Evolutionary conservation across 2,329 filamentous ascomycete species (phyloP).

Genomic region (Verticillium klebahnii): DNA sequence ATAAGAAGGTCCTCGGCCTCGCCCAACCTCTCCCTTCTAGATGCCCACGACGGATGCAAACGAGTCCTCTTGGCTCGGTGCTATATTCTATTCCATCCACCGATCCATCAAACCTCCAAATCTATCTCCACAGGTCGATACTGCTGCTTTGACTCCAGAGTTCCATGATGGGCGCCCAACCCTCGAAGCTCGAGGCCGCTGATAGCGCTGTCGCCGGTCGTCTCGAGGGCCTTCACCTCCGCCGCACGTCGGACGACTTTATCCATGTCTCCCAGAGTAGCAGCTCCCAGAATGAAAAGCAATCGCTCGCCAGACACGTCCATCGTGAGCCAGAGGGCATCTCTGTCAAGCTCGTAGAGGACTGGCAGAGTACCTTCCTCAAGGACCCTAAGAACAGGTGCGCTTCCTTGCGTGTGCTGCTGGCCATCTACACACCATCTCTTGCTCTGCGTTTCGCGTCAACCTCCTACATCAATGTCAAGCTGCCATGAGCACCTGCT

Average conservation of each 20-base stretch:
- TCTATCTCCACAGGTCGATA: too few species aligned
- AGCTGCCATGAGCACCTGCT: background rate
- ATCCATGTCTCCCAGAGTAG: background rate
- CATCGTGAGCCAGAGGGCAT: conserved; percentile 38
- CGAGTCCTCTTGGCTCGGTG: too few species aligned
- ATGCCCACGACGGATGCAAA: too few species aligned
- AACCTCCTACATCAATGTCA: background rate
- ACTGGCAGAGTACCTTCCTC: conserved; percentile 60
- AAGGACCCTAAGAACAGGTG: conserved; percentile 63
- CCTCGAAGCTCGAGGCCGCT: conserved; percentile 33
- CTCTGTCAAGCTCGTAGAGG: conserved; percentile 42
- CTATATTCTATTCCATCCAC: too few species aligned
- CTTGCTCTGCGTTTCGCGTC: background rate
- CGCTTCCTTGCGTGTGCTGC: conserved; percentile 4
- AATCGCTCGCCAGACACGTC: conserved; percentile 11
- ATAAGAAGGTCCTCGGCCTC: background rate
- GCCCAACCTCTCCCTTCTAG: background rate
- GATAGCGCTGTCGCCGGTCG: conserved; percentile 42
- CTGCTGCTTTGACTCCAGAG: background rate
- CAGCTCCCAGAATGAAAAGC: conserved; percentile 24
- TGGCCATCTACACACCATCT: background rate
- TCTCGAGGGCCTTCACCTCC: conserved; percentile 39
- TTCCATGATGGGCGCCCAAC: conserved; percentile 36
- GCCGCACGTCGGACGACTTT: conserved; percentile 23
- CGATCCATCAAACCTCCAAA: background rate